These are phyloP conservation scores for Aspergillus heteromorphus DNA, from an alignment of 495 filamentous ascomycete genomes.

Conservation along the genomic window DNA sequence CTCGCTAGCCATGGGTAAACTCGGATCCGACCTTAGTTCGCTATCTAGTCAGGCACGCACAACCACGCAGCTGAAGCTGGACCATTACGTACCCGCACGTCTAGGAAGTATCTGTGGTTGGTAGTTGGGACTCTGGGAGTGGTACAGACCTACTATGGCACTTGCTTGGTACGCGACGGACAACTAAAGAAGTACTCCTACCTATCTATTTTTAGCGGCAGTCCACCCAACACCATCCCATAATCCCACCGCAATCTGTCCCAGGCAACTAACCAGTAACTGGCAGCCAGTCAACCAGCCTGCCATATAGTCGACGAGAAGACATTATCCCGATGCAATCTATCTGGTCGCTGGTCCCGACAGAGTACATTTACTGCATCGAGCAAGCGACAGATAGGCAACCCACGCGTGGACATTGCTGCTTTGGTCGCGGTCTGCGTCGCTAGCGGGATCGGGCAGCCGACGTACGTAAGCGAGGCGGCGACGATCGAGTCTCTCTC, in stretches of 20 bases:
- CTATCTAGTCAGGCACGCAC: background rate
- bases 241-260: too few species aligned
- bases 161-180: too few species aligned
- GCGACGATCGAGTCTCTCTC: constrained; percentile 1
- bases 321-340: background rate
- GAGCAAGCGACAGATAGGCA: background rate
- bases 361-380: background rate
- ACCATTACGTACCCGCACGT: background rate
- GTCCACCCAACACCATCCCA: too few species aligned
- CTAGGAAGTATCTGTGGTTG: too few species aligned
- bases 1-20: background rate
- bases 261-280: too few species aligned
- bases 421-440: constrained; percentile 10
- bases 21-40: background rate
- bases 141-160: too few species aligned
- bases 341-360: too few species aligned
- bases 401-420: constrained; percentile 17
- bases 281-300: too few species aligned
- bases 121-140: too few species aligned
- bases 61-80: background rate
- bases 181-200: too few species aligned
- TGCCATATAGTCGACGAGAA: too few species aligned
- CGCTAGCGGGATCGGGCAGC: constrained; percentile 16
- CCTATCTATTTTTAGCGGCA: too few species aligned
- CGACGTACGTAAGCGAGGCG: constrained; percentile 11